Base-by-base conservation (phyloP, 257 asterid species). In the Henckelia pumila region DNA sequence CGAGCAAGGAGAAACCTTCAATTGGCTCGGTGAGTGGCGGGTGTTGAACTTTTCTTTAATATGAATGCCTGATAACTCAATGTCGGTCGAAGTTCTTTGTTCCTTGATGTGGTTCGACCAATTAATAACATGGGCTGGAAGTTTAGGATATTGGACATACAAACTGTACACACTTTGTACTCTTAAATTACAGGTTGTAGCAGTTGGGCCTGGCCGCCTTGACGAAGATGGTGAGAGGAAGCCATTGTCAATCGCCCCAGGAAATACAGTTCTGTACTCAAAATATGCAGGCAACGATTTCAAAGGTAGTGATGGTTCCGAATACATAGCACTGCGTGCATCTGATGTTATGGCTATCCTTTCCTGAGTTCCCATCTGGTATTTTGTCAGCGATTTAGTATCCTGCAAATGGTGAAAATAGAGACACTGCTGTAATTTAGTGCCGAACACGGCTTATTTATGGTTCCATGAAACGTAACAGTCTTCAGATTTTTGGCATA, bases 1-100 rank as follows among this genome's bases (percentile, higher is more conserved):
- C 96, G 24, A 77, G 81, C 76, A 91, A 87, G 83, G 97, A 94
- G 77, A 94, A 87, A 82, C 99, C 99, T 49, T 91, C 97, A 24
- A 84, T 90, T 28, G 99, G 99, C 77, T 75, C 91, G 1, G 99
- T 94, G 72, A 75, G 89, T 52, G 19, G 20, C 9, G 14, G 32
- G 35, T 24, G 7, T 22, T 30, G n/a, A 6, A 56, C n/a, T 37
- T 28, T 2, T 28, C 30, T 4, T 47, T n/a, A 8, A 40, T 28
- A 16, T 1, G 76, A 1, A 1, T 30, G 23, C 9, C 7, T 1
- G 16, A 14, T 17, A 0, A 1, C 10, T 35, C 33, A 56, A 6
- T 67, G 6, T 0, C 6, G 5, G 6, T 22, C 2, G 50, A 56
- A 14, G 21, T 33, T 19, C 28, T 2, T 28, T 21, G 2, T 40